phyloP scores from a whole-genome alignment of 2,329 filamentous ascomycete genomes.

The Zalaria obscura region DNA sequence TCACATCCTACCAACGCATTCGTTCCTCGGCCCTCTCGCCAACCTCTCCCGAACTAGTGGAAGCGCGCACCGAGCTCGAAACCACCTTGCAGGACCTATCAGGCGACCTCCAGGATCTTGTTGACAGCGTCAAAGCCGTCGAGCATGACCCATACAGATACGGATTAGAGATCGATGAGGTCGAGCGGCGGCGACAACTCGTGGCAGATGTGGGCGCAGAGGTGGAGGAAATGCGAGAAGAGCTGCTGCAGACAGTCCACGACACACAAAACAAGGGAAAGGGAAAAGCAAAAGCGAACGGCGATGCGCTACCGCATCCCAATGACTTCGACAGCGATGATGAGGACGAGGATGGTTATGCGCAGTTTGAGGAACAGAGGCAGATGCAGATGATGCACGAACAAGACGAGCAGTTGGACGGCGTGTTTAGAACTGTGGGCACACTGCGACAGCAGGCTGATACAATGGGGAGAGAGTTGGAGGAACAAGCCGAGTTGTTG shows the following conservation, averaged over 20 bases:
- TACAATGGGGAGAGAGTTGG: slow-evolving; percentile 90
- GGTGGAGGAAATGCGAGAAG: slow-evolving; percentile 76
- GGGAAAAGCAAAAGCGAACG: slow-evolving; percentile 22
- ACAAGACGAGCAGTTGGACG: slow-evolving; percentile 85
- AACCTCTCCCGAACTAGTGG: slow-evolving; percentile 54
- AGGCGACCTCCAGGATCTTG: slow-evolving; percentile 78
- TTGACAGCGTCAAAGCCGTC: slow-evolving; percentile 73
- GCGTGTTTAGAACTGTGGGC: slow-evolving; percentile 84
- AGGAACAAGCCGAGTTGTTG: slow-evolving; percentile 85
- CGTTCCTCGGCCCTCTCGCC: slow-evolving; percentile 64
- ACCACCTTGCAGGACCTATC: slow-evolving; percentile 58
- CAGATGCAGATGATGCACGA: slow-evolving; percentile 87
- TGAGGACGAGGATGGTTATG: slow-evolving; percentile 43
- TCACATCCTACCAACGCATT: slow-evolving; percentile 91
- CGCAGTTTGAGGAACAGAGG: slow-evolving; percentile 78
- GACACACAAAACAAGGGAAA: slow-evolving; percentile 20
- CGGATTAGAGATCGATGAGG: slow-evolving; percentile 71
- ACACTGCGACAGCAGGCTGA: slow-evolving; percentile 82
- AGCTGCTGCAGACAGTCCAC: slow-evolving; percentile 50
- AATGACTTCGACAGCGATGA: slow-evolving; percentile 34
- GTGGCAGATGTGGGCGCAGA: slow-evolving; percentile 84
- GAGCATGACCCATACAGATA: slow-evolving; percentile 79
- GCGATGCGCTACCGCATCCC: slow-evolving; percentile 43
- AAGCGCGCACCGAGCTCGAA: slow-evolving; percentile 60
- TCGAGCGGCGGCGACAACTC: slow-evolving; percentile 63